Conservation (phyloP, 495 filamentous ascomycete genomes). For the Penicillium ochrochloron region DNA sequence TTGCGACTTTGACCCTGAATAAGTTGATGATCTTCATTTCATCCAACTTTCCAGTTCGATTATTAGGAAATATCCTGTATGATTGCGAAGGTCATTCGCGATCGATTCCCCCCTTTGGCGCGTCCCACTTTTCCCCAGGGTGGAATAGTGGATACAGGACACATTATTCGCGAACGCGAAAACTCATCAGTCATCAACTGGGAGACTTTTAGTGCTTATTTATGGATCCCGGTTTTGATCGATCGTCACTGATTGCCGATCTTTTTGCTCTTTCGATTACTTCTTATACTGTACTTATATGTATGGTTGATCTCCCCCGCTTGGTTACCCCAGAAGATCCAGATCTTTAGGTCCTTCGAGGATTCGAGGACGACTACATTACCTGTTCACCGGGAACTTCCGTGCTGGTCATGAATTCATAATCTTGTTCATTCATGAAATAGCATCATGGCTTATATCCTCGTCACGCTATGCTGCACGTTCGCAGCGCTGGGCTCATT, state of each 20-base stretch:
- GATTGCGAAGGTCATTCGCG: constrained; percentile 7
- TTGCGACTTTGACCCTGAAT: background rate
- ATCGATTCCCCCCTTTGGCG: constrained; percentile 27
- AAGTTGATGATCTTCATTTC: background rate
- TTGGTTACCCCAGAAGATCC: no score
- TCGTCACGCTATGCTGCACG: constrained; percentile 50
- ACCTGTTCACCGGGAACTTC: background rate
- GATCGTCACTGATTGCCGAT: background rate
- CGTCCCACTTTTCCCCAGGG: constrained; percentile 28
- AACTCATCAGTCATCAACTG: no score
- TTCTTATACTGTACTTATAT: background rate
- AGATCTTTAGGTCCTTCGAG: background rate
- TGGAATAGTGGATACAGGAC: constrained; percentile 13
- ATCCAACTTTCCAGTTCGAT: background rate
- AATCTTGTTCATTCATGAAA: constrained; percentile 12
- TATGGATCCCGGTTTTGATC: background rate
- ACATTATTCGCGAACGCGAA: constrained; percentile 26
- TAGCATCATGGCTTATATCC: constrained; percentile 36
- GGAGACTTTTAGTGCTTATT: background rate
- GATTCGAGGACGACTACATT: background rate
- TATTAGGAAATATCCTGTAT: no score
- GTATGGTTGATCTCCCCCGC: background rate
- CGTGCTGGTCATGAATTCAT: constrained; percentile 6
- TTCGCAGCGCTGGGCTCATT: constrained; percentile 65
- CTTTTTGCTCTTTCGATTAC: background rate